Base-by-base conservation (phyloP, 495 filamentous ascomycete species). In the Thozetella sp. region DNA sequence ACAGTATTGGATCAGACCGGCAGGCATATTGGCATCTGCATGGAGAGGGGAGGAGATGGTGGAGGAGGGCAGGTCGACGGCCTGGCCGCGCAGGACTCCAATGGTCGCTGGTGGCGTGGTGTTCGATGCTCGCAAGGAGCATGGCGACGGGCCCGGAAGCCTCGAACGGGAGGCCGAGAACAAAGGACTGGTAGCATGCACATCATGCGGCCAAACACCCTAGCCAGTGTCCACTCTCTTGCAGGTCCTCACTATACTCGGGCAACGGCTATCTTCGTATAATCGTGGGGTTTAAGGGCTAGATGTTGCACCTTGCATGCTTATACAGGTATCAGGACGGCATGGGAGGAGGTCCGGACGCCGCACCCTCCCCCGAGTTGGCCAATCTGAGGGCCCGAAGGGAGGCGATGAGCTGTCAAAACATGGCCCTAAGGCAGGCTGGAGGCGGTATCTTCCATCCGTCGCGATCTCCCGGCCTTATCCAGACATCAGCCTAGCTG, bases 391-490 rank as follows among this genome's bases (percentile, higher is more conserved):
- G 43, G 10, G 43, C 17, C 43, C n/a, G 57, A 23, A 11, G 40
- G 24, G 26, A 20, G n/a, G 46, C 24, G 25, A 25, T 60, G 62
- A 57, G 62, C 54, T 64, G 62, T 64, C 62, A 64, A 56, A 34
- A 23, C 19, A 48, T 50, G 52, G 23, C 52, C 52, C 52, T 54
- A 26, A 54, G 43, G 43, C 43, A 48, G 9, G 43, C 20, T 15
- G 43, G 43, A 48, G 24, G 50, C 50, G 24, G 50, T 24, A 24
- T 26, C 22, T 26, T 9, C 50, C 50, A 26, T 13, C 45, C 57
- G 30, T 23, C 57, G 26, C 48, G 48, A 51, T 76, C 56, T 58
- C 25, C 27, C 56, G 48, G 25, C 48, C 25, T 40, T 25, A 27
- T 27, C 26, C 52, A 25, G 52, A 37, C 55, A 37, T 45, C 40